A percentile compares a stretch with the other conserved stretches of the same genome.
phyloP scores from a whole-genome alignment of 805 yeast species.

The Saccharomyces mikatae region DNA sequence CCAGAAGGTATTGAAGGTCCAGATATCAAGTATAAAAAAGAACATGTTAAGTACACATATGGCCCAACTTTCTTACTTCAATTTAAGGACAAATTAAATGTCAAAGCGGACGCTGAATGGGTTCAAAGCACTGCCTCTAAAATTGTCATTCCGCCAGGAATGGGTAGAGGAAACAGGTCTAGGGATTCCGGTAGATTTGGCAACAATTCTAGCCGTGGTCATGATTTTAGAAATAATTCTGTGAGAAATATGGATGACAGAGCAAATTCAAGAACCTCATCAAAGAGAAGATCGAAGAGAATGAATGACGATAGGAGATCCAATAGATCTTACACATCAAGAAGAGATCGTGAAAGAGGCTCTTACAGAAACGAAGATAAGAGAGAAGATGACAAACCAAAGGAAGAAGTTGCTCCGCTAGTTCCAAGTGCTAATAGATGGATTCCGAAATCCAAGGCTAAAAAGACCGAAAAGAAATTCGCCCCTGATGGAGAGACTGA shows the following conservation, averaged over 20 bases:
- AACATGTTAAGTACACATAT: slow-evolving; percentile 42
- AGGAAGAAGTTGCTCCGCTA: slow-evolving; percentile 72
- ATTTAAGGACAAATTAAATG: slow-evolving; percentile 54
- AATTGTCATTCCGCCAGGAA: slow-evolving; percentile 28
- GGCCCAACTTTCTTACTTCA: slow-evolving; percentile 77
- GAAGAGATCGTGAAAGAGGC: slow-evolving; percentile 35
- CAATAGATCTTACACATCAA: slow-evolving; percentile 32
- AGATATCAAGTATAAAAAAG: slow-evolving; percentile 36
- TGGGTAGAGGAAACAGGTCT: slow-evolving; percentile 23
- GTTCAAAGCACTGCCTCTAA: slow-evolving; percentile 23
- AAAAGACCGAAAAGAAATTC: slow-evolving; percentile 48
- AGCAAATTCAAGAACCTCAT: slow-evolving; percentile 54
- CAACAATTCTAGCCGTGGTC: slow-evolving; percentile 31
- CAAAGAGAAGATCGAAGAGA: slow-evolving; percentile 49
- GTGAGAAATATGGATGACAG: slow-evolving; percentile 39
- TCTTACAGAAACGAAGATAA: slow-evolving; percentile 33
- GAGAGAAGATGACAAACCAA: slow-evolving; percentile 41
- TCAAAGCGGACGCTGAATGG: slow-evolving; percentile 59
- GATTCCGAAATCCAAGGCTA: slow-evolving; percentile 73
- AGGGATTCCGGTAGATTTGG: slow-evolving; percentile 30
- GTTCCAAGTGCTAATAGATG: slow-evolving; percentile 82
- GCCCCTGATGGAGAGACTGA: slow-evolving; percentile 77
- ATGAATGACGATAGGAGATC: slow-evolving; percentile 36
- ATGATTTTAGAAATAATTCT: slow-evolving; percentile 34
- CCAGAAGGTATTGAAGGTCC: slow-evolving; percentile 47